Evolutionary conservation across 1,284 basidiomycete genomes (phyloP).

Genomic region (Farysia itapuensis): DNA sequence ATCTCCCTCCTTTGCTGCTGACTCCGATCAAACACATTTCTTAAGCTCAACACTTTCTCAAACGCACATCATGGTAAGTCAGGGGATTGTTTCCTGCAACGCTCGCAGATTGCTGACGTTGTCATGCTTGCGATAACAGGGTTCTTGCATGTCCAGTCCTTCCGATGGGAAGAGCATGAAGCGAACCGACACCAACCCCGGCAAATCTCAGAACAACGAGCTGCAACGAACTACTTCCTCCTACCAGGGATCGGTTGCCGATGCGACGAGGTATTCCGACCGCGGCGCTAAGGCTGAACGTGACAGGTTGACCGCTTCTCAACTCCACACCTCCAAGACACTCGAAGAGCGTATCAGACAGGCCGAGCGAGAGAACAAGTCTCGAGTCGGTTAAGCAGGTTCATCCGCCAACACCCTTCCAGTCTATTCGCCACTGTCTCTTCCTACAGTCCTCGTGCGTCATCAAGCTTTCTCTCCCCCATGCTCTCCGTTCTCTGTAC

Average conservation of each 20-base stretch:
- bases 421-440: too few species aligned
- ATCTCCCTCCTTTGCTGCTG: too few species aligned
- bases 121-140: too few species aligned
- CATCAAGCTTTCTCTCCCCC: too few species aligned
- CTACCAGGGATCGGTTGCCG: conserved; percentile 58
- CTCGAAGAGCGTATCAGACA: conserved; percentile 57
- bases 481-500: too few species aligned
- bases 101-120: too few species aligned
- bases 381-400: conserved; percentile 2
- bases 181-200: conserved; percentile 58
- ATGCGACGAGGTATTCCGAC: conserved; percentile 59
- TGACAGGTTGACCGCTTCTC: conserved; percentile 54
- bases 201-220: conserved; percentile 49
- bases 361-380: conserved; percentile 53
- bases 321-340: conserved; percentile 58
- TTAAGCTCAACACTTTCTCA: too few species aligned
- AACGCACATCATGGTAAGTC: too few species aligned
- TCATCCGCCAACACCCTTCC: too few species aligned
- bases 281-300: conserved; percentile 33
- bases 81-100: too few species aligned
- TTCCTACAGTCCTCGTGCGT: too few species aligned
- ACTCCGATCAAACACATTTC: too few species aligned
- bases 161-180: conserved; percentile 57
- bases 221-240: conserved; percentile 59
- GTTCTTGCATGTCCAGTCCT: conserved; percentile 48